Conservation (phyloP, 768 basidiomycete species). For the Chlorophyllum brunneum region DNA sequence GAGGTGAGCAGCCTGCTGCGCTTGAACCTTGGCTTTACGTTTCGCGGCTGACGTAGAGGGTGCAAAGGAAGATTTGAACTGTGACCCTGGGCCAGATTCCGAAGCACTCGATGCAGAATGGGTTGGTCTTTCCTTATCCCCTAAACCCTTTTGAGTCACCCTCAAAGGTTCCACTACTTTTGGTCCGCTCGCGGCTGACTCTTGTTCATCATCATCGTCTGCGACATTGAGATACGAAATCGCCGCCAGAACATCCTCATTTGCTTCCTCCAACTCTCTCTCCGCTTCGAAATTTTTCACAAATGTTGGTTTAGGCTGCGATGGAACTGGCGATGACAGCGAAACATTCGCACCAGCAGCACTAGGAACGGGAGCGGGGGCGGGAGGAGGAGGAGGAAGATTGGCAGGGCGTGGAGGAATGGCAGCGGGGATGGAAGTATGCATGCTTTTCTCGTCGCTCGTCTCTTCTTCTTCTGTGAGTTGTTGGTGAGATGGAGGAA, state of each 20-base stretch:
- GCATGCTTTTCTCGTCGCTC: slow-evolving; percentile 20
- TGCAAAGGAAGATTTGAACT: slow-evolving; percentile 85
- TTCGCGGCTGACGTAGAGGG: slow-evolving; percentile 81
- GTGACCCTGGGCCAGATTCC: slow-evolving; percentile 15
- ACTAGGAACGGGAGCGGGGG: not conserved
- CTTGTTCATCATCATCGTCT: slow-evolving; percentile 29
- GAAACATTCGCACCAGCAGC: not conserved
- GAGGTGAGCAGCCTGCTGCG: slow-evolving; percentile 77
- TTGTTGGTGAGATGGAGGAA: slow-evolving; percentile 24
- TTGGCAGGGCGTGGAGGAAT: not conserved
- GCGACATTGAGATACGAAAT: slow-evolving; percentile 67
- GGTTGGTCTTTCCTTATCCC: slow-evolving; percentile 1
- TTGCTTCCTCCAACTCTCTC: slow-evolving; percentile 45
- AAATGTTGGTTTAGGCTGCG: not conserved
- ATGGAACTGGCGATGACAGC: not conserved
- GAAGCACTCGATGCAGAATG: slow-evolving; percentile 5
- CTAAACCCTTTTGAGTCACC: not conserved
- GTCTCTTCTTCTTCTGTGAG: slow-evolving; percentile 29
- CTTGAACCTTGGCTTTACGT: slow-evolving; percentile 79
- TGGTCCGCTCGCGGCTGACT: slow-evolving; percentile 17
- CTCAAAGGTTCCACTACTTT: slow-evolving; percentile 32
- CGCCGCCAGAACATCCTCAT: slow-evolving; percentile 75
- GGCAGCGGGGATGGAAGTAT: slow-evolving; percentile 1
- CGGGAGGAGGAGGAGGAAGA: not conserved
- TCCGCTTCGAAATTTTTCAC: slow-evolving; percentile 12